phyloP scores from a whole-genome alignment of 257 asterid species.

The Fraxinus cuspidata region DNA sequence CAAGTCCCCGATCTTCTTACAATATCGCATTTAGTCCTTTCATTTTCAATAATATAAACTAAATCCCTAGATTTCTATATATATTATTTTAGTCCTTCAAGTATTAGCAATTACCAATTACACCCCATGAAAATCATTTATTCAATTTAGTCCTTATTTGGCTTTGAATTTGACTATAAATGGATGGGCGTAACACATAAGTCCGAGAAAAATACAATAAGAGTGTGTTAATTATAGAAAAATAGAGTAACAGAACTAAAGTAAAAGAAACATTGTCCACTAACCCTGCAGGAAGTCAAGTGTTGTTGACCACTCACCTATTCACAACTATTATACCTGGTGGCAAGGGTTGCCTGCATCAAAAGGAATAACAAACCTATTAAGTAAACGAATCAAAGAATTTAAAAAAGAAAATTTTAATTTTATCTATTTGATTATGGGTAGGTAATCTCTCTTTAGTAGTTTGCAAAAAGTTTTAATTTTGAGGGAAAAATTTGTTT shows the following conservation, averaged over 20 bases:
- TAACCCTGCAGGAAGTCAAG: slow-evolving; percentile 89
- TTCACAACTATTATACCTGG: slow-evolving; percentile 93
- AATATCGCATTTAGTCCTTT: too few relatives aligned
- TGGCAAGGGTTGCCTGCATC: slow-evolving; percentile 63
- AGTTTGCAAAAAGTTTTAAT: neutral
- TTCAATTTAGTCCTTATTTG: too few relatives aligned
- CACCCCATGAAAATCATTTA: too few relatives aligned
- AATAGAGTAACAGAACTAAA: neutral
- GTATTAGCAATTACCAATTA: too few relatives aligned
- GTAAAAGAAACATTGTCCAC: slow-evolving; percentile 33
- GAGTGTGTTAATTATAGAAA: slow-evolving; percentile 7
- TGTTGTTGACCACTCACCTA: slow-evolving; percentile 95
- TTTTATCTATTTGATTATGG: slow-evolving; percentile 13
- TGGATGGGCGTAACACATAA: slow-evolving; percentile 8
- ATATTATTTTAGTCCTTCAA: too few relatives aligned
- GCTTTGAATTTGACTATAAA: too few relatives aligned
- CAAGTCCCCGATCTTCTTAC: too few relatives aligned
- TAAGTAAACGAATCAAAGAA: too few relatives aligned
- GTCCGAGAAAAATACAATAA: slow-evolving; percentile 48
- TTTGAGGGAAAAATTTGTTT: neutral
- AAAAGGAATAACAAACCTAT: neutral
- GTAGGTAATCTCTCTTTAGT: slow-evolving; percentile 2
- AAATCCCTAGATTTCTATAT: too few relatives aligned
- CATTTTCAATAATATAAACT: too few relatives aligned
- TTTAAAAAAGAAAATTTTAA: too few relatives aligned